Percentiles rank a stretch among this genome's conserved stretches.
Evolutionary conservation across 108 stramenopile species (phyloP).

Genomic region (Pseudonitzschia multiseries): DNA sequence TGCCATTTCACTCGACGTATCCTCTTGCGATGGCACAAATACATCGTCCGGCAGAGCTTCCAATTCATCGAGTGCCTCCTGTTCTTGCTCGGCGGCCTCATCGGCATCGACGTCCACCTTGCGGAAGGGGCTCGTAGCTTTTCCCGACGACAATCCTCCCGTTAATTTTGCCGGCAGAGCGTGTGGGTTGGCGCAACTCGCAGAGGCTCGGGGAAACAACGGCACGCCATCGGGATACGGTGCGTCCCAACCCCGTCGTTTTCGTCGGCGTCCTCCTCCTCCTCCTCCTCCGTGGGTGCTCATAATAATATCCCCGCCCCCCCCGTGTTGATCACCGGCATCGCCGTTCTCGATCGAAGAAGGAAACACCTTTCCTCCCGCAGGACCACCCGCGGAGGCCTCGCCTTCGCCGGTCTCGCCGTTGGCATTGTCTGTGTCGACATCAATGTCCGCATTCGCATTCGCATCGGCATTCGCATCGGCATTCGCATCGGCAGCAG

Average conservation of each 20-base stretch:
- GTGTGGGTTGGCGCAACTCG: slow-evolving; percentile 72
- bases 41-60: slow-evolving; percentile 43
- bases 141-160: slow-evolving; percentile 4
- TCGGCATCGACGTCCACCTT: slow-evolving; percentile 36
- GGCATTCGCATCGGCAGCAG: too few species aligned
- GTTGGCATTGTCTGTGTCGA: too few species aligned
- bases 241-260: slow-evolving; percentile 65
- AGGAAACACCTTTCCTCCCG: slow-evolving; percentile 50
- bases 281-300: background rate
- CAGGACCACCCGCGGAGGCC: slow-evolving; percentile 1
- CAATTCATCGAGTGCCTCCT: slow-evolving; percentile 17
- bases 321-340: background rate
- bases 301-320: background rate
- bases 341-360: slow-evolving; percentile 22
- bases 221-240: slow-evolving; percentile 68
- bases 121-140: slow-evolving; percentile 44
- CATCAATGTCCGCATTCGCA: too few species aligned
- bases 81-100: slow-evolving; percentile 19
- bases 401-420: background rate
- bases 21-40: slow-evolving; percentile 17
- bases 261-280: slow-evolving; percentile 1
- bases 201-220: slow-evolving; percentile 55
- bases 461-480: too few species aligned
- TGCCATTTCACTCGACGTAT: background rate
- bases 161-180: slow-evolving; percentile 39